Base-by-base conservation (phyloP, 2,329 filamentous ascomycete species). In the Beauveria brongniartii region DNA sequence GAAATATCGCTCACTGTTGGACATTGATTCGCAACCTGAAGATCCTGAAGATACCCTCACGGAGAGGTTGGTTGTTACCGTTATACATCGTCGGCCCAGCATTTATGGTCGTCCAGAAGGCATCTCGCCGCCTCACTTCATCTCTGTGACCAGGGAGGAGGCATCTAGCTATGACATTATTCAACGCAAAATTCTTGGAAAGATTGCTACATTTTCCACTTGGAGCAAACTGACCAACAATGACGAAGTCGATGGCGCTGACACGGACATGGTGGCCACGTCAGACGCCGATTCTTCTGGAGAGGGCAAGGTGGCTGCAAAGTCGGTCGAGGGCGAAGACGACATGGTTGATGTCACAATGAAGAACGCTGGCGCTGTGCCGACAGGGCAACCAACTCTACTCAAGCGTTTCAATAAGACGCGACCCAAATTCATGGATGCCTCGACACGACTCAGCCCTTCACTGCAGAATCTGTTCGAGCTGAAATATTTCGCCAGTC, bases 271-370 rank as follows among this genome's bases (percentile, higher is more conserved):
- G 12, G 84, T 87, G 61, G 87, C 79, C 18, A 79, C 78, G 22
- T 86, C 84, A 0, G 82, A 86, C 64, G 83, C 82, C 3, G 84
- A 89, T 64, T 88, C 85, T 4, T 86, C 86, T 4, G 83, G 82
- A 10, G 89, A 89, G 65, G 80, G 83, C 24, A 89, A 88, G 69
- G 81, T 96, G 52, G 83, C 88, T 62, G 88, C 91, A 50, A 82
- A 85, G 30, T 96, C 92, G 3, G 83, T 96, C 2, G 88, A 92
- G 70, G 90, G 91, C 10, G 93, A 97, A 71, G 92, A 97, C 63
- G 91, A 91, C 63, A 85, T 97, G 68, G 90, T 97, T 6, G 90
- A 97, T 69, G 87, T 99, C 18, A 90, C 89, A 0, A 92, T 97
- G 87, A 86, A 85, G 58, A 88, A 91, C 67, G 76, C 77, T 20